Base-by-base conservation (phyloP, 768 basidiomycete species). In the Wakefieldia striispora region DNA sequence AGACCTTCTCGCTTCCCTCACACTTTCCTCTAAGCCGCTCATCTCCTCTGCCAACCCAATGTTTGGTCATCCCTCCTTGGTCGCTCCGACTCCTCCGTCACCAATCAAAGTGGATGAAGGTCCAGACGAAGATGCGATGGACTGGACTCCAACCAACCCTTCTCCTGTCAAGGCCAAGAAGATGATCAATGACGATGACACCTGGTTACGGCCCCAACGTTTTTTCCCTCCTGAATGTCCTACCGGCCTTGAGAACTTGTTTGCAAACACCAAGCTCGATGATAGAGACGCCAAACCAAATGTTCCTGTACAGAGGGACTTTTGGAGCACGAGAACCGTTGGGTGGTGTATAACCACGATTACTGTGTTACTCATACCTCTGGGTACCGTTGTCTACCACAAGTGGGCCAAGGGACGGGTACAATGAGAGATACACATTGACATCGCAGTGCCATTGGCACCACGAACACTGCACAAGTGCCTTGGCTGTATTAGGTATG, bases 191-290 rank as follows among this genome's bases (percentile, higher is more conserved):
- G 60, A 68, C 17, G 74, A 78, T 45, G 72, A 72, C 8, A 65
- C 70, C 21, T 83, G 78, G 81, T 58, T 91, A 43, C 79, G 81
- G 5, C 86, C 84, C 4, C 88, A 88, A 56, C 75, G 77, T 13
- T 91, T 89, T 62, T 91, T 89, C 56, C 78, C 86, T 14, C 88
- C 87, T 0, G 87, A 89, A 62, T 78, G 81, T 52, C 85, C 87
- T 1, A 91, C 88, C 1, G 88, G 88, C 13, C 73, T 91, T 8
- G 88, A 91, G 65, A 73, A 75, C 33, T 67, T 91, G 14, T 84
- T 90, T 53, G 82, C 82, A 49, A 73, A 71, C 53, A 82, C 86
- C 11, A 76, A 73, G 43, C 68, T 86, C 8, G 82, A 85, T 45
- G 81, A 82, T 44, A 53, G 45, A 41, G 39, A 53, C 10, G 10